A percentile compares a stretch with the other conserved stretches of the same genome.
Conservation (phyloP, 2,329 filamentous ascomycete species). For the Diaporthe sp. region DNA sequence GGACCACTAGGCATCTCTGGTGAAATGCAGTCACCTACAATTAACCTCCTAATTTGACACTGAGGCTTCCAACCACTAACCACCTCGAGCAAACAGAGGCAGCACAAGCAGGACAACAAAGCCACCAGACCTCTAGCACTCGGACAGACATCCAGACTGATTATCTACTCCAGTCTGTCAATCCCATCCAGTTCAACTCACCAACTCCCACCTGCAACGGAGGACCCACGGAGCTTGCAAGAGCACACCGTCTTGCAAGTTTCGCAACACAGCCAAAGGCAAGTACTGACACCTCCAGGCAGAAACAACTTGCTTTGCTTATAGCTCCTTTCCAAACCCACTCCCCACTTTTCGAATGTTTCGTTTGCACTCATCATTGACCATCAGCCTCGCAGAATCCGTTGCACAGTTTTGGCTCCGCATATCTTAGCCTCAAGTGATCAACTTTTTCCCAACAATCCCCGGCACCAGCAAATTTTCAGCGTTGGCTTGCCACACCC, state of each 20-base stretch:
- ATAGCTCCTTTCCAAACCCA: background rate
- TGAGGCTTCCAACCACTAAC: background rate
- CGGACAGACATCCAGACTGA: background rate
- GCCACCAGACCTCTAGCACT: background rate
- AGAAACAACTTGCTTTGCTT: background rate
- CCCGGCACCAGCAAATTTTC: rapidly evolving
- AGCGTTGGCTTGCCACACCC: background rate
- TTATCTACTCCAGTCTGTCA: background rate
- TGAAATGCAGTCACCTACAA: no score
- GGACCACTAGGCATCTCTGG: no score
- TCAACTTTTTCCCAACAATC: no score
- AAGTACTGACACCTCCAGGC: background rate
- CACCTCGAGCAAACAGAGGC: background rate
- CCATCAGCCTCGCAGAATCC: background rate
- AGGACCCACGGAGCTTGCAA: background rate
- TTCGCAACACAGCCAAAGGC: background rate
- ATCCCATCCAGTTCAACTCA: background rate
- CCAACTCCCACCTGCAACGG: background rate
- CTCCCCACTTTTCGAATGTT: background rate
- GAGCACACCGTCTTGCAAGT: background rate
- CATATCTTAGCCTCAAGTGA: background rate
- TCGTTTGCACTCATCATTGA: background rate
- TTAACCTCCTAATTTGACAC: background rate
- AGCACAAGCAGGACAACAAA: background rate
- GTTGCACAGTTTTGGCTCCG: no score